Base-by-base conservation (phyloP, 2,329 filamentous ascomycete species). In the Colletotrichum sublineola region DNA sequence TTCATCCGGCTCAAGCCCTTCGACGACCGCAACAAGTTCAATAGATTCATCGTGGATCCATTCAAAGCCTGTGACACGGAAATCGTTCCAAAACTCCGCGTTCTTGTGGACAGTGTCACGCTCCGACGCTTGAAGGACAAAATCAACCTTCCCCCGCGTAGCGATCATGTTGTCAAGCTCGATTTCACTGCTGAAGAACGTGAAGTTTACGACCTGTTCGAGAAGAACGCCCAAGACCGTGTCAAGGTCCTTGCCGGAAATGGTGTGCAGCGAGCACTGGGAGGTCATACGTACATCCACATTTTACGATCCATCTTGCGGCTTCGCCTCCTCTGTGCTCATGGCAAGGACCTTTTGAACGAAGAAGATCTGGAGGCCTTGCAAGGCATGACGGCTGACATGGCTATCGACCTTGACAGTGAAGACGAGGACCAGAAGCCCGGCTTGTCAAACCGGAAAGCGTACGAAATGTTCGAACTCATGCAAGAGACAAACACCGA, bases 71-170 rank as follows among this genome's bases (percentile, higher is more conserved):
- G 93, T 53, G 94, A 98, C 77, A 90, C 94, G 0, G 91, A 93
- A 53, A 95, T 97, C 61, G 87, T 98, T 2, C 90, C 93, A 5
- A 96, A 95, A 79, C 86, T 99, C 42, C 93, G 96, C 40, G 87
- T 98, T 14, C 88, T 99, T 0, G 95, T 99, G 11, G 94, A 97
- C 79, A 96, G 94, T n/a, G 93, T 99, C 75, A 98, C 96, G 0
- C 86, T 99, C 12, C 92, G 96, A 36, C 93, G 96, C 31, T 86
- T 96, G 44, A 98, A 98, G 81, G 94, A 98, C 81, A 95, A 92
- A 81, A 95, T 98, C 72, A 87, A 97, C 77, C 85, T 99, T 2
- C 94, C 94, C 1, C 86, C 88, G 31, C 90, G 94, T 24, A 86
- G 88, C 14, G 96, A 98, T 78, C 84, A 91, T 14, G 88, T 95